Base-by-base conservation (phyloP, 2,329 filamentous ascomycete genomes). In the Tolypocladium endophyticum region DNA sequence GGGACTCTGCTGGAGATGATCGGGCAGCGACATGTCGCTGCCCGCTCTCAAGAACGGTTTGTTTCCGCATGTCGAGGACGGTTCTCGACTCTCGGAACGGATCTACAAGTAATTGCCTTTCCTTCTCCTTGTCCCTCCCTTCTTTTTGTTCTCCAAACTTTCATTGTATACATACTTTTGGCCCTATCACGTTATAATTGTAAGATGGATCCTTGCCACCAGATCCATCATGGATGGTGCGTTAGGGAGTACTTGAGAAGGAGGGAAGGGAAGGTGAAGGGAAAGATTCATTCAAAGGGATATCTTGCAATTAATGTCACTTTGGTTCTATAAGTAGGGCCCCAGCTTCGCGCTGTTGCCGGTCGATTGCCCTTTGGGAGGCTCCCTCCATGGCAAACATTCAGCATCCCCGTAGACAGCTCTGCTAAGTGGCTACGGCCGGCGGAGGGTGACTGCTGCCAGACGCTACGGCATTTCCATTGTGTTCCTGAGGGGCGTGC, bases 41-140 rank as follows among this genome's bases (percentile, higher is more conserved):
- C 30, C 20, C 20, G 11, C 20, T 36, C 30, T 54, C 30, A 20
- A 20, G 30, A 33, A 33, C 30, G 18, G 39, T 14, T 67, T 67
- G 65, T 62, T 60, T 62, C 61, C 28, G 30, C 50, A 12, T 14
- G 56, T 18, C 4, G 56, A 58, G 33, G 30, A 36, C 16, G 30
- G n/a, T 52, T 41, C 23, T 18, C 33, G 43, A 58, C 7, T 52
- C 30, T 38, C 41, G 23, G 56, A 16, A 58, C 16, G 41, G 43
- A 50, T 58, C 50, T 57, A 56, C 28, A 25, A 35, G 55, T 39
- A 33, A 18, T 25, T 4, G 20, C 33, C 1, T 28, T 50, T 38
- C 16, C 6, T 35, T 4, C 7, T 18, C 36, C 12, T 30, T n/a
- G 16, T 47, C 12, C 43, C 35, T 50, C 23, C 43, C 11, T 54